Conservation (phyloP, 768 basidiomycete species). For the Naganishia vishniacii region DNA sequence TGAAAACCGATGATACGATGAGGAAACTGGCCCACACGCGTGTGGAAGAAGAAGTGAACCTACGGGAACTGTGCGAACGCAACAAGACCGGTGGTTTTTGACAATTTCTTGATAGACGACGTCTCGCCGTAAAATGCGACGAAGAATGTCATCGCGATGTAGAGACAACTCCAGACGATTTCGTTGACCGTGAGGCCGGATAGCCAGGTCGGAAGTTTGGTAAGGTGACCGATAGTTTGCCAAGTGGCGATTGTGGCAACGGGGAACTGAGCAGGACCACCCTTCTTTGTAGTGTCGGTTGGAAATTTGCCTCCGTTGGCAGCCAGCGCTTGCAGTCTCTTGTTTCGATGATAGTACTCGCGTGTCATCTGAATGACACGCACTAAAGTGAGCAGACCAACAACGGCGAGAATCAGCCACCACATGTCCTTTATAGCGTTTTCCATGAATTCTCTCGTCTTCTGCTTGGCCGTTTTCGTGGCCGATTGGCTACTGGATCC, state of each 20-base stretch:
- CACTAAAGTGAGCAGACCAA: conserved; percentile 4
- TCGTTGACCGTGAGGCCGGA: conserved; percentile 19
- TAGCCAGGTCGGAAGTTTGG: conserved; percentile 13
- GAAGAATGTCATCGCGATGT: conserved; percentile 16
- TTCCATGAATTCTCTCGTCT: background rate
- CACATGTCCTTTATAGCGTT: conserved; percentile 8
- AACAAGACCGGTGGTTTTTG: conserved; percentile 4
- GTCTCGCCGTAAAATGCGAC: conserved; percentile 1
- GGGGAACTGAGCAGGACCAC: background rate
- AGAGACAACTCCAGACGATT: conserved; percentile 14
- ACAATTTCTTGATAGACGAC: background rate
- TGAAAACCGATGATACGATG: background rate
- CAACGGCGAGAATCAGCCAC: background rate
- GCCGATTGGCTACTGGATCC: background rate
- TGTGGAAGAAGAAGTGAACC: background rate
- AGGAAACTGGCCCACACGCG: background rate
- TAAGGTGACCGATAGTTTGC: conserved; percentile 11
- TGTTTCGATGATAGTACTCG: conserved; percentile 11
- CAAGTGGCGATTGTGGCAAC: conserved; percentile 19
- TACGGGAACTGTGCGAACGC: conserved; percentile 11
- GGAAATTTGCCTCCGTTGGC: conserved; percentile 13
- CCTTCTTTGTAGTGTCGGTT: background rate
- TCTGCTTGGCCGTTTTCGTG: conserved; percentile 1
- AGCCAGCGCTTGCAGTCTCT: conserved; percentile 4
- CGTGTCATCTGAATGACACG: conserved; percentile 7